Conservation (phyloP, 2,329 filamentous ascomycete species). For the Xylaria sp. region DNA sequence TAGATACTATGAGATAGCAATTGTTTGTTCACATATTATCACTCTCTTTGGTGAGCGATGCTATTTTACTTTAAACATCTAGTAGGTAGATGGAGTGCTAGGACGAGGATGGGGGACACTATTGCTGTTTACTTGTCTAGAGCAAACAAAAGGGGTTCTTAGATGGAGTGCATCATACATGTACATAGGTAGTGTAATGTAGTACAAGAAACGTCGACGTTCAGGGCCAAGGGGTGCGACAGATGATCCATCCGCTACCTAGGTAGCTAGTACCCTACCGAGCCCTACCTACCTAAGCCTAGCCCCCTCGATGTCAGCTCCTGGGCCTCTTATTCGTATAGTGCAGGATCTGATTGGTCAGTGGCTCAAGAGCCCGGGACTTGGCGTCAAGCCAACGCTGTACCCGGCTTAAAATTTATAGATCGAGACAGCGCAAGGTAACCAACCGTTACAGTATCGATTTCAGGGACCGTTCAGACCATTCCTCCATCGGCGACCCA, state of each 20-base stretch:
- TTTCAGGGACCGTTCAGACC: slow-evolving; percentile 15
- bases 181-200: neutral
- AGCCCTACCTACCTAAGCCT: neutral
- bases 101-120: neutral
- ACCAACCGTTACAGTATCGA: slow-evolving; percentile 20
- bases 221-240: slow-evolving; percentile 6
- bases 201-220: neutral
- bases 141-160: neutral
- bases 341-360: slow-evolving; percentile 24
- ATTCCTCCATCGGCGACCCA: slow-evolving; percentile 26
- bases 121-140: no score
- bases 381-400: slow-evolving; percentile 13
- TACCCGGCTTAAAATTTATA: slow-evolving; percentile 6
- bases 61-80: neutral
- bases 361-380: neutral
- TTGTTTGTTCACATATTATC: neutral
- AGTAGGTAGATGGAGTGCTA: neutral
- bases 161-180: neutral
- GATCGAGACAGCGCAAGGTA: neutral
- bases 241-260: neutral
- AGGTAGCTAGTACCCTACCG: neutral
- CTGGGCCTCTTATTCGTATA: slow-evolving; percentile 39
- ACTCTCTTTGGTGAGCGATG: neutral
- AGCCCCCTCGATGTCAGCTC: neutral
- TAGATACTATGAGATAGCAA: slow-evolving; percentile 16